A percentile compares a stretch with the other conserved stretches of the same genome.
phyloP scores from a whole-genome alignment of 225 moss, liverwort and hornwort species.

The Pleurozium schreberi region DNA sequence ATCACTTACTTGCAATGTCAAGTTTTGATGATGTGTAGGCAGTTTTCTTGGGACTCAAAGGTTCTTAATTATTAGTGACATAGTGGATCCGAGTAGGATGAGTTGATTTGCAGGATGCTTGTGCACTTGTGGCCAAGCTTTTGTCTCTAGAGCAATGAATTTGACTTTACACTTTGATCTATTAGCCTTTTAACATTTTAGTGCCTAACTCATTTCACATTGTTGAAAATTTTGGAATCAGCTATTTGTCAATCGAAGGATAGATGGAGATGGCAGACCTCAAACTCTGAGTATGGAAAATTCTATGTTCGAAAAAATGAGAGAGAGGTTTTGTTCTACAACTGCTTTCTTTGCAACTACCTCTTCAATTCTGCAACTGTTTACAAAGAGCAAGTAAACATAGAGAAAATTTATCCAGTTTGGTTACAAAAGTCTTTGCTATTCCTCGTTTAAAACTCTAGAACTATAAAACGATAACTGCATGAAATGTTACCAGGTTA shows the following conservation, averaged over 20 bases:
- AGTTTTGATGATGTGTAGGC: background rate
- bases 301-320: conserved; percentile 26
- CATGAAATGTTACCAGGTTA: conserved; percentile 2
- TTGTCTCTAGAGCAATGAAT: background rate
- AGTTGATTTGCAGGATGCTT: background rate
- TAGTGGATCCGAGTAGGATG: background rate
- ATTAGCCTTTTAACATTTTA: background rate
- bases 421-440: background rate
- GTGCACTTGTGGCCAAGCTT: background rate
- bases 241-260: conserved; percentile 19
- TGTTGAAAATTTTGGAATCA: conserved; percentile 8
- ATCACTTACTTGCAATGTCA: background rate
- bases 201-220: background rate
- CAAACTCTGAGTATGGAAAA: conserved; percentile 51
- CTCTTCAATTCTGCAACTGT: background rate
- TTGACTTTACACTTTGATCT: background rate
- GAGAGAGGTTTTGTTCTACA: conserved; percentile 18
- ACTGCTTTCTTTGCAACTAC: background rate
- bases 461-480: background rate
- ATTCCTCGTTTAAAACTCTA: background rate
- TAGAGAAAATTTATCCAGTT: background rate
- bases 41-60: background rate
- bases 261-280: conserved; percentile 47
- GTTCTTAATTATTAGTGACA: background rate
- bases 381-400: background rate